These are phyloP conservation scores for Oryza glaberrima DNA, from an alignment of 176 grass and related monocot genomes.

Conservation along the genomic window DNA sequence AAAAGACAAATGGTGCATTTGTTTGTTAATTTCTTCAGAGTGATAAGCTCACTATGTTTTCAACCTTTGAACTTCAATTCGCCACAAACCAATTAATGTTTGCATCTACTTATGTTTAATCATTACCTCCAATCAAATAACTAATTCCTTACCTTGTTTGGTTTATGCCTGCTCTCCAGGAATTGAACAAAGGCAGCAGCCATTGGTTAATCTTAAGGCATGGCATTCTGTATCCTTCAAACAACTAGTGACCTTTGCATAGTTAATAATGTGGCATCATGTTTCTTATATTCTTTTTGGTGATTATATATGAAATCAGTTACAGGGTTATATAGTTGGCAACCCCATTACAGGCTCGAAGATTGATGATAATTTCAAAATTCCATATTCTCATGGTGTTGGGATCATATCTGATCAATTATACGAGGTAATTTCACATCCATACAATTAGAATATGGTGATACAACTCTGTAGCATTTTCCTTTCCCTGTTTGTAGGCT, in stretches of 20 bases:
- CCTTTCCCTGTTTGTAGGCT: background rate
- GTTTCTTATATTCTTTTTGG: background rate
- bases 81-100: background rate
- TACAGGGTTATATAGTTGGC: conserved; percentile 58
- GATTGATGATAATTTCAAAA: conserved; percentile 28
- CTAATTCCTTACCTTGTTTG: background rate
- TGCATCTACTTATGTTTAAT: background rate
- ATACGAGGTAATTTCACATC: conserved; percentile 28
- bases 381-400: conserved; percentile 50
- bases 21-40: too few relatives aligned
- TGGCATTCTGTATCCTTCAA: background rate
- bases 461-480: background rate
- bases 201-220: conserved; percentile 51
- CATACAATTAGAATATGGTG: background rate
- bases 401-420: conserved; percentile 45
- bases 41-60: background rate
- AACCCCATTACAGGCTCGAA: conserved; percentile 44
- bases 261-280: too few relatives aligned
- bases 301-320: conserved; percentile 3
- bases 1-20: too few relatives aligned
- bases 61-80: background rate
- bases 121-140: background rate
- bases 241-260: too few relatives aligned
- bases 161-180: conserved; percentile 12
- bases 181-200: conserved; percentile 43